Evolutionary conservation across 805 yeast species (phyloP), one percentile per base, ranked within the genome.

Genomic region (Millerago galiae): DNA sequence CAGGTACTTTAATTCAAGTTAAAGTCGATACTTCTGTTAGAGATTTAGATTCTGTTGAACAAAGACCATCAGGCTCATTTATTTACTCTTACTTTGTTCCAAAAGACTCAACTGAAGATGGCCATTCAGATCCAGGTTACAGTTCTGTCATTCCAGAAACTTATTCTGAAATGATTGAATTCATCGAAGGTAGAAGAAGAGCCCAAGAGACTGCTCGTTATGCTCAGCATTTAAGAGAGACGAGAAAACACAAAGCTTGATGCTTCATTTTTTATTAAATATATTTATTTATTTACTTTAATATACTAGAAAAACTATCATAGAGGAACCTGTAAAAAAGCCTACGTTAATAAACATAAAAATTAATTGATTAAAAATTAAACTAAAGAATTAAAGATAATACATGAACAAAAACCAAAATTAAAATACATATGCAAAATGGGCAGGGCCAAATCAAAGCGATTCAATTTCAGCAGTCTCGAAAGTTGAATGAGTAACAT

Each of bases 1-100:
- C 89, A n/a, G 96, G 97, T 43, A 85, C 95, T 5, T 70, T 90
- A 52, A 74, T 90, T 43, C 97, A 90, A 66, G 93, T 90, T 24
- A 81, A 86, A 56, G 97, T 90, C 13, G 89, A 84, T 59, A 84
- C 95, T 4, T 70, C 72, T 26, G 93, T 89, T 41, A 77, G 84
- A 52, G 75, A 75, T 39, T 66, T 90, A 52, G 83, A 80, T 41
- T 74, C 77, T 24, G 75, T 74, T 34, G 70, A 71, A 40, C 68
- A 75, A 34, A 81, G 76, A 37, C 83, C 84, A 54, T 81, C 95
- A 11, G 97, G 97, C 14, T 77, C 89, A 13, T 90, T 90, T 60
- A 84, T 88, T 42, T 90, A 81, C 63, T 86, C 96, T 1, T 90
- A 82, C 74, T 90, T 80, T 57, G 95, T 88, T 31, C 87, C 90